Evolutionary conservation across 306 rosid species (phyloP).

Genomic region (Quercus mongolica): DNA sequence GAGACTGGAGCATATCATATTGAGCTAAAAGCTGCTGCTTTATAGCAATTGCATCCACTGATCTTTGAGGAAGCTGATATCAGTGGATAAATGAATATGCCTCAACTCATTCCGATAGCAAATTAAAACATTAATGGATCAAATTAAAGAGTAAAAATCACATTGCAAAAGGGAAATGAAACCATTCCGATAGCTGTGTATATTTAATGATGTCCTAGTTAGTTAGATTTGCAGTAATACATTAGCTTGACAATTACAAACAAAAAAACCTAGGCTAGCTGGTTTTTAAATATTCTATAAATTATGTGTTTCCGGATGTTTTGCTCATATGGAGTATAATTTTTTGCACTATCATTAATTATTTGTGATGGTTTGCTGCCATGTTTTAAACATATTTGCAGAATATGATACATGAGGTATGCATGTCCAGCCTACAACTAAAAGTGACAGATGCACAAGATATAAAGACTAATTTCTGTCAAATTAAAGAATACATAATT

Average conservation of each 20-base stretch:
- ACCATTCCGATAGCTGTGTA: neutral
- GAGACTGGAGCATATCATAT: conserved; percentile 82
- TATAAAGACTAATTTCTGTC: neutral
- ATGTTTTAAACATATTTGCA: neutral
- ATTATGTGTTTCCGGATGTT: neutral
- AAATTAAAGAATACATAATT: neutral
- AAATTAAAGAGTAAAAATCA: neutral
- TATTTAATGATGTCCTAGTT: neutral
- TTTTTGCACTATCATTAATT: neutral
- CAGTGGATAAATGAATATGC: conserved; percentile 2
- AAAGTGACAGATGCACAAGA: neutral
- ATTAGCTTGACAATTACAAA: neutral
- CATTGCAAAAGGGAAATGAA: conserved; percentile 1
- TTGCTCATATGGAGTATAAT: neutral
- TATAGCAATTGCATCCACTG: conserved; percentile 67
- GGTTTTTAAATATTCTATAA: neutral
- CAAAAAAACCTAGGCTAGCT: neutral
- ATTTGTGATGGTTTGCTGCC: neutral
- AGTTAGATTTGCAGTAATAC: conserved; percentile 1
- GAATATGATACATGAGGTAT: neutral
- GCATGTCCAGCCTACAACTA: neutral
- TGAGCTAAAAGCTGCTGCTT: conserved; percentile 92
- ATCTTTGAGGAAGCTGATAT: conserved; percentile 79
- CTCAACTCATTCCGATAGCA: neutral
- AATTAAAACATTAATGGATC: neutral